Conservation (phyloP, 2,329 filamentous ascomycete species). For the Cercospora sojina region DNA sequence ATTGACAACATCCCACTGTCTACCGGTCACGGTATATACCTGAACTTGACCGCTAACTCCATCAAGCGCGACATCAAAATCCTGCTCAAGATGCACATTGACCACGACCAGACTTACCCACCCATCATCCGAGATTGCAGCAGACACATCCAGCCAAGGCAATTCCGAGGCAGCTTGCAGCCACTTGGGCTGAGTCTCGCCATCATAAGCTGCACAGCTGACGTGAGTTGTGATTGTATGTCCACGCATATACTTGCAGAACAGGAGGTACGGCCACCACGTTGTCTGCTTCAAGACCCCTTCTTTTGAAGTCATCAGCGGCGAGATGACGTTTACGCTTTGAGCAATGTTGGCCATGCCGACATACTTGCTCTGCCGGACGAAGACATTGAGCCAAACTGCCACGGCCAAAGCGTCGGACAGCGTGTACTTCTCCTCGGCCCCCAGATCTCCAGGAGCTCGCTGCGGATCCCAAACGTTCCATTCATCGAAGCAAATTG, state of each 20-base stretch:
- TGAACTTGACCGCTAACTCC: conserved; percentile 53
- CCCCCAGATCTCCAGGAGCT: conserved; percentile 68
- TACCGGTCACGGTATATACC: conserved; percentile 64
- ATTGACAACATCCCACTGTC: conserved; percentile 59
- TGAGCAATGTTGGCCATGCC: conserved; percentile 80
- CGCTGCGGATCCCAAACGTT: conserved; percentile 76
- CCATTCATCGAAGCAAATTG: conserved; percentile 83
- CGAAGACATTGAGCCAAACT: conserved; percentile 73
- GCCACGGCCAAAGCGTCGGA: conserved; percentile 74
- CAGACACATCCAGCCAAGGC: conserved; percentile 69
- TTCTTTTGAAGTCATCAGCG: conserved; percentile 66
- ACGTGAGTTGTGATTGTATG: conserved; percentile 67
- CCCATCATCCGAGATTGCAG: conserved; percentile 59
- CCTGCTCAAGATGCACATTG: conserved; percentile 63
- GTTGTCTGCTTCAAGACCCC: conserved; percentile 70
- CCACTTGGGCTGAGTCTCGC: conserved; percentile 66
- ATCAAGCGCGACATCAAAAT: conserved; percentile 59
- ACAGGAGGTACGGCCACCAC: conserved; percentile 72
- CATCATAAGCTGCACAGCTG: conserved; percentile 61
- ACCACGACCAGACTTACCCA: conserved; percentile 68
- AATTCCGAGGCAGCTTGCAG: conserved; percentile 64
- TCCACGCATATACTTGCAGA: conserved; percentile 71
- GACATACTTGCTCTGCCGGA: conserved; percentile 67
- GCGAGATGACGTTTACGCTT: conserved; percentile 74
- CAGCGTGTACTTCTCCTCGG: conserved; percentile 71